A percentile compares a stretch with the other conserved stretches of the same genome.
These are phyloP conservation scores for Rhizomucor miehei DNA, from an alignment of 371 early-diverging fungal genomes.

Conservation along the genomic window DNA sequence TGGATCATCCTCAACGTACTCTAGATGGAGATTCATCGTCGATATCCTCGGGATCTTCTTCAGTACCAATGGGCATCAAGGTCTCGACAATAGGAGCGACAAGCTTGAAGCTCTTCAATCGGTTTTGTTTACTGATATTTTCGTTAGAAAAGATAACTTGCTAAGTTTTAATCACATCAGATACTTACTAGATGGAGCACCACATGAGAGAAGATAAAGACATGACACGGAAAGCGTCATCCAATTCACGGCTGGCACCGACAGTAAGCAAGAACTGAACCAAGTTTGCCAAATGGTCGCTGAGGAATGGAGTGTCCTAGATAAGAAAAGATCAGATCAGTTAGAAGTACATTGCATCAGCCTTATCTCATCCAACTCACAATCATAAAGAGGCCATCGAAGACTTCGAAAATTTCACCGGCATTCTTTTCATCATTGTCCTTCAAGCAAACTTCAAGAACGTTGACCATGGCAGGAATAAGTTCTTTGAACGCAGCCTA, in stretches of 20 bases:
- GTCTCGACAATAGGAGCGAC: constrained; percentile 69
- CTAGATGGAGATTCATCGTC: constrained; percentile 80
- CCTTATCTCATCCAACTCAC: constrained; percentile 14
- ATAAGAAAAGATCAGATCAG: neutral
- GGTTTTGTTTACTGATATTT: constrained; percentile 59
- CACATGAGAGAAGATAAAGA: constrained; percentile 81
- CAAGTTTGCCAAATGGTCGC: constrained; percentile 69
- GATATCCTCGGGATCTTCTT: constrained; percentile 77
- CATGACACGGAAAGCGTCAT: constrained; percentile 68
- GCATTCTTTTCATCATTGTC: constrained; percentile 71
- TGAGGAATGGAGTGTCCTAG: constrained; percentile 73
- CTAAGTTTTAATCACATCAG: neutral
- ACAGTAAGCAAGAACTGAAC: constrained; percentile 73
- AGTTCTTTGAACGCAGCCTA: constrained; percentile 25
- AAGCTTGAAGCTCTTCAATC: constrained; percentile 74
- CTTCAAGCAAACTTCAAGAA: constrained; percentile 71
- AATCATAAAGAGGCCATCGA: constrained; percentile 73
- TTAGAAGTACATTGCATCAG: neutral
- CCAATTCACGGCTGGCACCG: constrained; percentile 59
- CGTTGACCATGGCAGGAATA: constrained; percentile 82
- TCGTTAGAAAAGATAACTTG: neutral
- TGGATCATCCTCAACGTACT: constrained; percentile 8
- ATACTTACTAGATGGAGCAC: constrained; percentile 72
- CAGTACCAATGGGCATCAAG: constrained; percentile 78
- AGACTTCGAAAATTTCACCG: constrained; percentile 80